Base-by-base conservation (phyloP, 2,329 filamentous ascomycete species). In the Periconia sp. region DNA sequence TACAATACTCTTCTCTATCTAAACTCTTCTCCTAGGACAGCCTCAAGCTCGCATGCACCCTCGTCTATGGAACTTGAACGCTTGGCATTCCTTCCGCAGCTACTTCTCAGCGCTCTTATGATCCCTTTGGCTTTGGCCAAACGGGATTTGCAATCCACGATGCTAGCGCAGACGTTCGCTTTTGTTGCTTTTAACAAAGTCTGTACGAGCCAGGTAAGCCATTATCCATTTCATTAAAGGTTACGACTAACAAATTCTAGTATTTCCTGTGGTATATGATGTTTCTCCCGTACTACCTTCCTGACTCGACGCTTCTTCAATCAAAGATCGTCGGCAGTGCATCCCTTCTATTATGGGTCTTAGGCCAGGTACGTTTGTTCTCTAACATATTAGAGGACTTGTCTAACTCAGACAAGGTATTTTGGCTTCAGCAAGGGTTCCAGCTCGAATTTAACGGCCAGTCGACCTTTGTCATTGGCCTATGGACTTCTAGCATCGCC, bases 101-200 rank as follows among this genome's bases (percentile, higher is more conserved):
- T 99, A 0, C 74, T 89, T 21, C 82, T 99, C 11, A 89, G 89
- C 1, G 85, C 88, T 10, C 57, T 95, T 9, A 75, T 89, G 4
- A 86, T 97, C 30, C 87, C 89, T 1, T 65, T 96, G 2, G 78
- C 80, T 1, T 73, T 96, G 15, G 89, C 89, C 12, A 95, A 92
- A 67, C 87, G 84, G 57, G 86, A 94, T 59, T 79, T 99, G 0
- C 80, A 92, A 1, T 82, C 85, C 0, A 86, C 89, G 4, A 92
- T 97, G 88, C 81, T 97, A 49, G 90, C 89, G 4, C 94, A 99
- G 72, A 97, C 94, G 0, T 96, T 96, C 72, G 89, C 92, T 0
- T 99, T 99, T 70, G 94, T 97, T 4, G 86, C 91, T 0, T 97
- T 97, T 59, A 99, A 99, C 75, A 99, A 99, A 75, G 94, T 99